A percentile compares a stretch with the other conserved stretches of the same genome.
Evolutionary conservation across 805 yeast species (phyloP).

Genomic region (Spathaspora gorwiae): DNA sequence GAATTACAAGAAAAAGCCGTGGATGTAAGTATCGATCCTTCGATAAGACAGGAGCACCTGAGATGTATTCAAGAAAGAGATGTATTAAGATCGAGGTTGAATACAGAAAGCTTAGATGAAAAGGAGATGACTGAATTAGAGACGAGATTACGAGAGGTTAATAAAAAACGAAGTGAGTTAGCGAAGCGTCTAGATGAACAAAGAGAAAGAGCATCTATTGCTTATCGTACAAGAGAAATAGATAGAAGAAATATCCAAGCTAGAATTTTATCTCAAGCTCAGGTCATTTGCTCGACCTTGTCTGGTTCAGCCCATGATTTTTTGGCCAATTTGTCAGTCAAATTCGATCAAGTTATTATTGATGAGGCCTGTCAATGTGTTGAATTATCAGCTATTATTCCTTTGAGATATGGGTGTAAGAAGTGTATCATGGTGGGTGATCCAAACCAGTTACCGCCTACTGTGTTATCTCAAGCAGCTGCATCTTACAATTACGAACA

Average conservation of each 20-base stretch:
- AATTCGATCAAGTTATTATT: conserved; percentile 84
- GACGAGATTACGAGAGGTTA: conserved; percentile 49
- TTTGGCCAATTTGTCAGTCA: conserved; percentile 65
- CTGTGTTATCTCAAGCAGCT: conserved; percentile 87
- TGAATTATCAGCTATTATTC: conserved; percentile 86
- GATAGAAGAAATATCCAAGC: conserved; percentile 74
- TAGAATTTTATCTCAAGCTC: conserved; percentile 65
- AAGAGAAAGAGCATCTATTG: conserved; percentile 67
- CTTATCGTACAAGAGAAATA: conserved; percentile 69
- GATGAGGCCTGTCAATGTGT: conserved; percentile 99
- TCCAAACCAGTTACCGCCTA: conserved; percentile 96
- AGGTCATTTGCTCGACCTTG: conserved; percentile 84
- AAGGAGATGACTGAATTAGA: conserved; percentile 47
- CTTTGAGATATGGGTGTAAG: conserved; percentile 84
- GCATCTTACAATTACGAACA: conserved; percentile 79
- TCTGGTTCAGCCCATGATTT: conserved; percentile 94
- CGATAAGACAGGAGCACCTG: conserved; percentile 47
- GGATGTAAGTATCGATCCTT: conserved; percentile 38
- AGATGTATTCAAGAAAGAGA: conserved; percentile 57
- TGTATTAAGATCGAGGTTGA: conserved; percentile 39
- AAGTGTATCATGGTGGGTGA: conserved; percentile 97
- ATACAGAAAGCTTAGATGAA: conserved; percentile 21
- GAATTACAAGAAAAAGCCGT: conserved; percentile 39
- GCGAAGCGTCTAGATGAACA: conserved; percentile 74
- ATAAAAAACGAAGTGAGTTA: conserved; percentile 57